Evolutionary conservation across 768 basidiomycete genomes (phyloP).

Genomic region (Tremella fuciformis): DNA sequence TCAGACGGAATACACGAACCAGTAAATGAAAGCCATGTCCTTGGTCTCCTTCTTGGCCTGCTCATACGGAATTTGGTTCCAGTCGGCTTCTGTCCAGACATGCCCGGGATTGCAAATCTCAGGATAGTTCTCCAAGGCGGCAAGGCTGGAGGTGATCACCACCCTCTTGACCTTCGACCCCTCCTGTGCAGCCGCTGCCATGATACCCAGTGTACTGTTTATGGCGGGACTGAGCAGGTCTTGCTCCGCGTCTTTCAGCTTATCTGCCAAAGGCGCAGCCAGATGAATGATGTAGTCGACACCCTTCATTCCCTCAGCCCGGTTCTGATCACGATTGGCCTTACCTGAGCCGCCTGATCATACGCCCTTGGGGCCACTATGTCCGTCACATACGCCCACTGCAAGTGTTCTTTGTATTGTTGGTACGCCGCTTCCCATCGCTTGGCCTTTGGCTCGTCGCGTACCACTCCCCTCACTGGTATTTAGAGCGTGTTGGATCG

Average conservation of each 20-base stretch:
- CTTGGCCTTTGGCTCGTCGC: constrained; percentile 14
- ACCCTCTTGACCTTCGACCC: constrained; percentile 10
- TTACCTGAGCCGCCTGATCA: constrained; percentile 11
- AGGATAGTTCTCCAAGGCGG: constrained; percentile 12
- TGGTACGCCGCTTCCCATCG: constrained; percentile 13
- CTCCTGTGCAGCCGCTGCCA: constrained; percentile 11
- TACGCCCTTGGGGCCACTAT: constrained; percentile 14
- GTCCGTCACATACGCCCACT: not conserved
- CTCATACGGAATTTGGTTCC: constrained; percentile 2
- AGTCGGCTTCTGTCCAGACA: constrained; percentile 14
- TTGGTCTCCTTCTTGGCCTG: constrained; percentile 14
- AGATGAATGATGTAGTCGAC: constrained; percentile 10
- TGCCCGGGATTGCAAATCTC: constrained; percentile 17
- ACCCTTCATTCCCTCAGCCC: too few species aligned
- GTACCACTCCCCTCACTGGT: constrained; percentile 16
- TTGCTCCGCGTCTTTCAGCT: constrained; percentile 16
- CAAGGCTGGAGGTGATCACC: constrained; percentile 19
- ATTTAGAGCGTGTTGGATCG: too few species aligned
- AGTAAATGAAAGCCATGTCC: constrained; percentile 22
- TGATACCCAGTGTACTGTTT: constrained; percentile 9
- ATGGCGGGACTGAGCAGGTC: constrained; percentile 20
- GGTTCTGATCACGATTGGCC: too few species aligned
- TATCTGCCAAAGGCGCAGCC: constrained; percentile 15
- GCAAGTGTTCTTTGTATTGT: constrained; percentile 2
- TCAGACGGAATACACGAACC: constrained; percentile 9